Evolutionary conservation across 148 eudicot genomes (phyloP).

Genomic region (Chenopodium album): DNA sequence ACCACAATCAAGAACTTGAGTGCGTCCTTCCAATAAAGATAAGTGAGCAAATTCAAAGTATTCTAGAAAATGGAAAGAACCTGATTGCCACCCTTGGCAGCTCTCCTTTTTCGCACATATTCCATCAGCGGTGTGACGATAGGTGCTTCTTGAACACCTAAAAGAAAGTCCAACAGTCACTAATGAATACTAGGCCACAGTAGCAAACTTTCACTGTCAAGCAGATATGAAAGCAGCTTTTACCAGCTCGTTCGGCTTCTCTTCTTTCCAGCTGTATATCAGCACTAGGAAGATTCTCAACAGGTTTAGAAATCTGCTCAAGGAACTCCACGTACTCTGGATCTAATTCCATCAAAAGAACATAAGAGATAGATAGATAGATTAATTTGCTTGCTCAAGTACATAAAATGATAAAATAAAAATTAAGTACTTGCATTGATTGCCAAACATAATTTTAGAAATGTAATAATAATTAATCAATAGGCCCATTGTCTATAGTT

Average conservation of each 20-base stretch:
- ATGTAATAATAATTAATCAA: neutral
- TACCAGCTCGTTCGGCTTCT: constrained; percentile 52
- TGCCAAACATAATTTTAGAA: neutral
- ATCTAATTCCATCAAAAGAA: constrained; percentile 27
- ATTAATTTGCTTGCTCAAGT: neutral
- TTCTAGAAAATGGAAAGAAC: constrained; percentile 18
- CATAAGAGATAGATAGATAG: neutral
- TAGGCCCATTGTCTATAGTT: neutral
- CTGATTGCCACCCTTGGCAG: constrained; percentile 42
- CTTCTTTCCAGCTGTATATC: constrained; percentile 48
- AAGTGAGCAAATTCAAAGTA: neutral
- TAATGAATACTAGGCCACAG: neutral
- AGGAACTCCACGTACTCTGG: constrained; percentile 49
- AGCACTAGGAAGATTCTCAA: constrained; percentile 51
- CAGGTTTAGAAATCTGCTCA: constrained; percentile 42
- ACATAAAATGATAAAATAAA: neutral
- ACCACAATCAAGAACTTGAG: neutral
- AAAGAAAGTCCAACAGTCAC: neutral
- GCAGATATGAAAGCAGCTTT: neutral
- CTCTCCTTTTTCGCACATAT: constrained; percentile 45
- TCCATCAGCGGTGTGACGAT: constrained; percentile 52
- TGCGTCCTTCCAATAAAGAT: neutral
- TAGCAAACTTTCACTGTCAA: neutral
- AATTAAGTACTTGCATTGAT: neutral
- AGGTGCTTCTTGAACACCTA: constrained; percentile 41